Conservation (phyloP, 805 yeast species). For the Cyberlindnera lachancei region DNA sequence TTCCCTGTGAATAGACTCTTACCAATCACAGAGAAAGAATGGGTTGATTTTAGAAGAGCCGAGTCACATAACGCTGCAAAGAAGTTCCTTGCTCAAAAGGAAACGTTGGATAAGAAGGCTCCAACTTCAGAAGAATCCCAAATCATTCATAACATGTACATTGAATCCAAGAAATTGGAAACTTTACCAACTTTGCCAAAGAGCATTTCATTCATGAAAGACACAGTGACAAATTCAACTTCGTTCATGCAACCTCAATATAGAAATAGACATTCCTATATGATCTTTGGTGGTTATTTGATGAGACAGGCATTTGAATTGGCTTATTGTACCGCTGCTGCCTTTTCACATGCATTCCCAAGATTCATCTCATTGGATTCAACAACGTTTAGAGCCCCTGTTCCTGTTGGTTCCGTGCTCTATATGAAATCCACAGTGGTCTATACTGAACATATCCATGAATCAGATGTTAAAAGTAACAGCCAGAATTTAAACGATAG, state of each 20-base stretch:
- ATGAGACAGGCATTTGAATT: constrained; percentile 89
- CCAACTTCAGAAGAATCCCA: constrained; percentile 69
- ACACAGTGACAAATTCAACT: constrained; percentile 66
- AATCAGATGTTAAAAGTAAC: constrained; percentile 16
- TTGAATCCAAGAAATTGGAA: constrained; percentile 35
- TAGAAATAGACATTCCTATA: constrained; percentile 87
- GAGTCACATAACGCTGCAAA: constrained; percentile 85
- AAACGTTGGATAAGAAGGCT: constrained; percentile 54
- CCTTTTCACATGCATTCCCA: constrained; percentile 79
- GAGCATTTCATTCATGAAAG: constrained; percentile 57
- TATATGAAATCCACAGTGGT: constrained; percentile 77
- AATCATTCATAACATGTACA: constrained; percentile 74
- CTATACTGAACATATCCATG: constrained; percentile 75
- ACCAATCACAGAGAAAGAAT: constrained; percentile 68
- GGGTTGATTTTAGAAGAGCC: constrained; percentile 81
- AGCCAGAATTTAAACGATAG: constrained; percentile 19
- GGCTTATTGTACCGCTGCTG: constrained; percentile 89
- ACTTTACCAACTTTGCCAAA: constrained; percentile 32
- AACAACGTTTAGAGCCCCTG: constrained; percentile 89
- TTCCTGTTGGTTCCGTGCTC: constrained; percentile 89
- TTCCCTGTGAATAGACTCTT: constrained; percentile 77
- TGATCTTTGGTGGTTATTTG: constrained; percentile 93
- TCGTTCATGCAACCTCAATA: constrained; percentile 95
- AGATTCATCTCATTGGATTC: constrained; percentile 86
- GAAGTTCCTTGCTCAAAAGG: constrained; percentile 64